These are phyloP conservation scores for Tremella mesenterica DNA, from an alignment of 768 basidiomycete genomes.

Conservation along the genomic window DNA sequence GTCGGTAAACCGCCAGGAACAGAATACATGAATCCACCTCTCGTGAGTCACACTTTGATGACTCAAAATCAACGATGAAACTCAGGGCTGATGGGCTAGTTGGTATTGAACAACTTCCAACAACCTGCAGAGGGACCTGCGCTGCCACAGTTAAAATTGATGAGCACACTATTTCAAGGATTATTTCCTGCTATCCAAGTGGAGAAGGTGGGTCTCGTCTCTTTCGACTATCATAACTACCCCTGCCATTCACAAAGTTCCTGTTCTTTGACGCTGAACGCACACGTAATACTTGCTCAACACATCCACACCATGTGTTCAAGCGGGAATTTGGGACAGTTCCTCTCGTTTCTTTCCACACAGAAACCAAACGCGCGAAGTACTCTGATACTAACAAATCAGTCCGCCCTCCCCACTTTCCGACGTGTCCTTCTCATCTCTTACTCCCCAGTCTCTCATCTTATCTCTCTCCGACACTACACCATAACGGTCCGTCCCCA, in stretches of 20 bases:
- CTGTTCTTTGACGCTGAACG: too few species aligned
- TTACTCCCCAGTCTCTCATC: constrained; percentile 75
- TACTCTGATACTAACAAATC: background rate
- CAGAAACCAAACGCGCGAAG: constrained; percentile 27
- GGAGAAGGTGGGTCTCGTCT: constrained; percentile 47
- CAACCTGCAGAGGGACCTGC: constrained; percentile 50
- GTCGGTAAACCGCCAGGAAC: constrained; percentile 43
- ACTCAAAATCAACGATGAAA: background rate
- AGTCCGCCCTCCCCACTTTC: constrained; percentile 58
- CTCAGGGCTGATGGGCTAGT: constrained; percentile 50
- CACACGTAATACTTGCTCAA: too few species aligned
- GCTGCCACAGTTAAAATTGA: constrained; percentile 74
- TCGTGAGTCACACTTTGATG: constrained; percentile 55
- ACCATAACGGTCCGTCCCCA: constrained; percentile 90
- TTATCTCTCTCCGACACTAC: constrained; percentile 88
- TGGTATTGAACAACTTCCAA: constrained; percentile 70
- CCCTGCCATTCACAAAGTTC: too few species aligned
- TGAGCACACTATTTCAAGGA: constrained; percentile 93
- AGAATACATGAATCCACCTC: constrained; percentile 73
- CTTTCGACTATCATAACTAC: too few species aligned
- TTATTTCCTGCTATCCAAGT: constrained; percentile 80
- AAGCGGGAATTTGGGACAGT: too few species aligned
- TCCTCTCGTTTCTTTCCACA: too few species aligned
- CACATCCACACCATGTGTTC: too few species aligned
- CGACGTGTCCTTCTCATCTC: constrained; percentile 88